A percentile compares a stretch with the other conserved stretches of the same genome.
Evolutionary conservation across 441 rosid species (phyloP).

Genomic region (Theobroma grandiflorum): DNA sequence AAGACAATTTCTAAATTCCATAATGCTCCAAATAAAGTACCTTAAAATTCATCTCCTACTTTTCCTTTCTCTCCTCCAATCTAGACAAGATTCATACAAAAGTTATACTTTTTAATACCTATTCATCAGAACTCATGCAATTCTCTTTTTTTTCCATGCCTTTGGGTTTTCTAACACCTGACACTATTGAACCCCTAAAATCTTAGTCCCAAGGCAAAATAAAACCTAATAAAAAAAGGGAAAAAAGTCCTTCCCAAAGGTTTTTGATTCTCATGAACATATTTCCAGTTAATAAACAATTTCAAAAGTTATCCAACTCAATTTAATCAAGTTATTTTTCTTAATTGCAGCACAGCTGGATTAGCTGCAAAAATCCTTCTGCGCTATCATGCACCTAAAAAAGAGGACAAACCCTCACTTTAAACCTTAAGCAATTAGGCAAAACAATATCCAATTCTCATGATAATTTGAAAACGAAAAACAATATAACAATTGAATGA

Average conservation of each 20-base stretch:
- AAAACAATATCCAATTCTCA: neutral
- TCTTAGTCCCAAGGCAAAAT: neutral
- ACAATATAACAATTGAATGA: neutral
- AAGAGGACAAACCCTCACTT: neutral
- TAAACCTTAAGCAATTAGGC: neutral
- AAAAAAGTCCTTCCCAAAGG: neutral
- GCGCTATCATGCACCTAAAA: neutral
- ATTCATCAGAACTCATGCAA: neutral
- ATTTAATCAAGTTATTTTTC: neutral
- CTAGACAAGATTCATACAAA: neutral
- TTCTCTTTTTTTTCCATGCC: neutral
- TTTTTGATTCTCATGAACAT: neutral
- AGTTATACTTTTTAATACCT: neutral
- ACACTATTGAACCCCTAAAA: neutral
- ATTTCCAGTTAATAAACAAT: neutral
- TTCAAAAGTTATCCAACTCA: neutral
- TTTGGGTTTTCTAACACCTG: neutral
- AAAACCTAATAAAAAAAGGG: neutral
- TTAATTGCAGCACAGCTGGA: neutral
- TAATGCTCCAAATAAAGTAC: neutral
- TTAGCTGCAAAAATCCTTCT: neutral
- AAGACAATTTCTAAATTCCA: neutral
- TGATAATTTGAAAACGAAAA: neutral
- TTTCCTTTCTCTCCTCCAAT: slow-evolving; percentile 4
- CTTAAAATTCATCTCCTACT: neutral